Percentiles rank a stretch among this genome's conserved stretches.
Evolutionary conservation across 208 protist genomes (phyloP).

Genomic region (Crithidia thermophila): DNA sequence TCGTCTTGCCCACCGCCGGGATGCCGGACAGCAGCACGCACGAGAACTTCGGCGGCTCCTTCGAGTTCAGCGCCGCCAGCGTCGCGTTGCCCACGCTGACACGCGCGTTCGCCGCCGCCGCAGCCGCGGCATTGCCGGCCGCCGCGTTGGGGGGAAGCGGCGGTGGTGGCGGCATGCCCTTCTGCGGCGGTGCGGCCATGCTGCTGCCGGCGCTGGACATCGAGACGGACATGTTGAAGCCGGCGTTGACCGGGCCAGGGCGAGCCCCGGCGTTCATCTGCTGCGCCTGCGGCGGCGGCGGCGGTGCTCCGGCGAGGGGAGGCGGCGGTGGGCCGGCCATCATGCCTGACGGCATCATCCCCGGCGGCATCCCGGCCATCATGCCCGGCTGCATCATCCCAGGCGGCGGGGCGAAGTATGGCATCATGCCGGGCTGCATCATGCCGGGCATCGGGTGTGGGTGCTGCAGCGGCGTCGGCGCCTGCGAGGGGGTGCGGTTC

Average conservation of each 20-base stretch:
- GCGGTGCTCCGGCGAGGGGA: not conserved
- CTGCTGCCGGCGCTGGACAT: not conserved
- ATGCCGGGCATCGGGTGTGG: not conserved
- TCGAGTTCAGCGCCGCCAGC: conserved; percentile 67
- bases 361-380: conserved; percentile 2
- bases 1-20: conserved; percentile 80
- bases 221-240: not conserved
- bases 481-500: not conserved
- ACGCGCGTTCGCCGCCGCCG: conserved; percentile 24
- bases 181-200: not conserved
- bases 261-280: not conserved
- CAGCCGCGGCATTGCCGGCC: conserved; percentile 2
- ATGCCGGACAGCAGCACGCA: conserved; percentile 85
- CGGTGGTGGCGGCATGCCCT: not conserved
- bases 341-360: conserved; percentile 13
- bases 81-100: conserved; percentile 83
- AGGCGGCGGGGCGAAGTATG: conserved; percentile 10
- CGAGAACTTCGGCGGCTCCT: conserved; percentile 86
- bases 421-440: conserved; percentile 8
- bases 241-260: too few species aligned
- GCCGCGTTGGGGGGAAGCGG: not conserved
- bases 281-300: not conserved
- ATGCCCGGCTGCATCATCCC: conserved; percentile 21
- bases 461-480: conserved; percentile 15
- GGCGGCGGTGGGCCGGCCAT: not conserved